Conservation (phyloP, 1,284 basidiomycete genomes). For the Mycosarcoma mackinlayi region DNA sequence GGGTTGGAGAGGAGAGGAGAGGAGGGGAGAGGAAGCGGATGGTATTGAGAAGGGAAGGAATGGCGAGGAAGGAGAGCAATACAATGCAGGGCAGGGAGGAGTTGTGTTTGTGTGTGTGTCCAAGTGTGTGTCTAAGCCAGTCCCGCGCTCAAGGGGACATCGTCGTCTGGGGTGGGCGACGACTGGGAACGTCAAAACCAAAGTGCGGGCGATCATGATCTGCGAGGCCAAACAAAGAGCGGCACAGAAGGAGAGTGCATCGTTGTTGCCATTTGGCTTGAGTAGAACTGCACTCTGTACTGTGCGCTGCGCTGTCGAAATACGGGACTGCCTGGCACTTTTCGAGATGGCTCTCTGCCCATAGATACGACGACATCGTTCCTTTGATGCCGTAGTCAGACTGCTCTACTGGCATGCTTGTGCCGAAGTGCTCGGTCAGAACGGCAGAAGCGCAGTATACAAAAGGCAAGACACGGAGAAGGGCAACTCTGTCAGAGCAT, state of each 20-base stretch:
- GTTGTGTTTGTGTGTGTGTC: too few relatives aligned
- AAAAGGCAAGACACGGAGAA: constrained; percentile 4
- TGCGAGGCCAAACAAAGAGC: neutral
- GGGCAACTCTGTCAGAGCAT: neutral
- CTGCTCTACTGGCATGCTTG: neutral
- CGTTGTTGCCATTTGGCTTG: neutral
- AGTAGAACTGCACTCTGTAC: too few relatives aligned
- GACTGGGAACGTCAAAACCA: neutral
- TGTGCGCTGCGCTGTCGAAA: too few relatives aligned
- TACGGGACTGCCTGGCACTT: too few relatives aligned
- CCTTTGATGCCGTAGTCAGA: too few relatives aligned
- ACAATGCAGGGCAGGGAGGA: too few relatives aligned
- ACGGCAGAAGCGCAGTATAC: constrained; percentile 3
- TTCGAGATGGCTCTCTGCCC: neutral
- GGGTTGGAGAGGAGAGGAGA: constrained; percentile 2
- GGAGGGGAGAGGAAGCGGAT: constrained; percentile 7
- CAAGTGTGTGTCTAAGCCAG: too few relatives aligned
- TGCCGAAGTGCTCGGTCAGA: constrained; percentile 12
- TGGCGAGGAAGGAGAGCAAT: neutral
- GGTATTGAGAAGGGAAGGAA: neutral
- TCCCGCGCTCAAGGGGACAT: too few relatives aligned
- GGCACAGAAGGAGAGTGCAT: neutral
- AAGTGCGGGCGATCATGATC: neutral
- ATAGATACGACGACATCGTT: neutral
- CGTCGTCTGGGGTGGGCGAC: too few relatives aligned